These are phyloP conservation scores for Colletotrichum australisinense DNA, from an alignment of 2,329 filamentous ascomycete species.

Conservation along the genomic window DNA sequence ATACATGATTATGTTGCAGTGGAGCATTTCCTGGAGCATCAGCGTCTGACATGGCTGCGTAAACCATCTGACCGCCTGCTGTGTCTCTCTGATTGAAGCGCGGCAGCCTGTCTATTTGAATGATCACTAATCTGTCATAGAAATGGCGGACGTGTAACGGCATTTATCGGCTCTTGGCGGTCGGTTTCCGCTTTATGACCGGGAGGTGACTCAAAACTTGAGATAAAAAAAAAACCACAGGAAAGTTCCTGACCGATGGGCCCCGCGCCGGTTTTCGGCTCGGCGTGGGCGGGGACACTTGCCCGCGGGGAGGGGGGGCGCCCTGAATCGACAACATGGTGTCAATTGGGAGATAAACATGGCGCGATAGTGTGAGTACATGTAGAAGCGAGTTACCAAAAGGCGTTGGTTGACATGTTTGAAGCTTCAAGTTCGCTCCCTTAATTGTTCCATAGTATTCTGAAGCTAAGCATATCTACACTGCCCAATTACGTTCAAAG, in stretches of 20 bases:
- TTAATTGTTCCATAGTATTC: not conserved
- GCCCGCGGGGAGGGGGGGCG: slow-evolving; percentile 27
- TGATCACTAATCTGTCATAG: no score
- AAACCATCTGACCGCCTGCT: not conserved
- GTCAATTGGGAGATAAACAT: slow-evolving; percentile 3
- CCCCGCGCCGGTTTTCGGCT: slow-evolving; percentile 34
- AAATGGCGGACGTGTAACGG: not conserved
- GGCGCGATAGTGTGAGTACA: slow-evolving; percentile 6
- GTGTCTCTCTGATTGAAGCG: not conserved
- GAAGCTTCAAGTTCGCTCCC: not conserved
- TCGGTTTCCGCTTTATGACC: not conserved
- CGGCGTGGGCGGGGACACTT: slow-evolving; percentile 20
- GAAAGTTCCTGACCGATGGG: not conserved
- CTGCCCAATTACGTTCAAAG: not conserved
- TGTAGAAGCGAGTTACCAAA: not conserved
- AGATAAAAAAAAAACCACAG: not conserved
- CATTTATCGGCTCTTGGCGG: not conserved
- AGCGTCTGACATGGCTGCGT: not conserved
- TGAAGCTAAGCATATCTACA: not conserved
- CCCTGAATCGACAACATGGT: slow-evolving; percentile 3
- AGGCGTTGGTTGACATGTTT: not conserved
- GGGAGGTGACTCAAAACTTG: not conserved
- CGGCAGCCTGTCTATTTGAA: not conserved
- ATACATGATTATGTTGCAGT: no score
- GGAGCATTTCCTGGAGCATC: no score